These are phyloP conservation scores for Melaleuca quinquenervia DNA, from an alignment of 345 rosid species.

Conservation along the genomic window DNA sequence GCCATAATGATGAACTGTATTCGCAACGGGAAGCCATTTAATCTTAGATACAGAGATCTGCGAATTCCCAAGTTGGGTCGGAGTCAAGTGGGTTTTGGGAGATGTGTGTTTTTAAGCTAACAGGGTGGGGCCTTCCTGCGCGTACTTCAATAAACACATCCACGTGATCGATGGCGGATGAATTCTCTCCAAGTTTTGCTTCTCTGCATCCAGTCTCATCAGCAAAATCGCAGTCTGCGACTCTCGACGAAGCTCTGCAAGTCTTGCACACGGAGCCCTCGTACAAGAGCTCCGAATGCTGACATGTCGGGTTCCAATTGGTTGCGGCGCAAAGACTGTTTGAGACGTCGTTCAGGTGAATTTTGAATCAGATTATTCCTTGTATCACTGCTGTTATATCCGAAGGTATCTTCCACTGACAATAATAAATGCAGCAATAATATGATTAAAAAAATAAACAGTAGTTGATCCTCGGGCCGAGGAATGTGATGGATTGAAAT, in stretches of 20 bases:
- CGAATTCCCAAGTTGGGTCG: background rate
- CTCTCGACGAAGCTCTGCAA: background rate
- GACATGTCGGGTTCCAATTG: background rate
- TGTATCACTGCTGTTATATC: background rate
- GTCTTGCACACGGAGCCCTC: background rate
- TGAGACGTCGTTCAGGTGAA: background rate
- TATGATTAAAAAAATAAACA: background rate
- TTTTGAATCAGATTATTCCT: background rate
- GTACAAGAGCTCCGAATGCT: background rate
- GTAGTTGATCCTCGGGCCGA: background rate
- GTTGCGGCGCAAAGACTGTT: background rate
- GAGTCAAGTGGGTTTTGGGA: background rate
- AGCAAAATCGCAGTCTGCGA: background rate
- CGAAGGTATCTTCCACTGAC: background rate
- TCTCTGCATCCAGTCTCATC: background rate
- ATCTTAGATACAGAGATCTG: background rate
- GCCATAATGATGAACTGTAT: background rate
- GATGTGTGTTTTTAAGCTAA: background rate
- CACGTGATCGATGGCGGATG: background rate
- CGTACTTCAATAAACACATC: background rate
- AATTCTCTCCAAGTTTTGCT: background rate
- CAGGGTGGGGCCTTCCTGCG: background rate
- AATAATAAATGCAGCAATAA: background rate
- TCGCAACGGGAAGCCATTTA: background rate
- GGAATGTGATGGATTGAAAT: background rate